Evolutionary conservation across 2,329 filamentous ascomycete species (phyloP), one percentile per base, ranked within the genome.

Genomic region (Pyrenophora teres): DNA sequence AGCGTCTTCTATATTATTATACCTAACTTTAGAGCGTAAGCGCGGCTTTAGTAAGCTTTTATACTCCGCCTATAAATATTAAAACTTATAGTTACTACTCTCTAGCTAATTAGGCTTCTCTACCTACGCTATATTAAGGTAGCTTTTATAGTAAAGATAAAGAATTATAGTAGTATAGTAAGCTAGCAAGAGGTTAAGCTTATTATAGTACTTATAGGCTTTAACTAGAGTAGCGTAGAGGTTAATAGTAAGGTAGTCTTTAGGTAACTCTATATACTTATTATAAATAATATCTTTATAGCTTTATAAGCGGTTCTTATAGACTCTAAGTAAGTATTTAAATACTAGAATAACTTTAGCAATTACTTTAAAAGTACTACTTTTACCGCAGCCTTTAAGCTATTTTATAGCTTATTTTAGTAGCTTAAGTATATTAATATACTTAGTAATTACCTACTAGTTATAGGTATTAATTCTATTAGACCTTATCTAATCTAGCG

Each of bases 191-290:
- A 6, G 5, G 7, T 37, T 7, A 8, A 37, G 19, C 16, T 37
- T 18, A 12, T 10, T n/a, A 7, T 18, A 37, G 16, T 37, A 37
- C 15, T 33, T 6, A 6, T 7, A 2, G 1, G 12, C 31, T n/a
- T 33, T 33, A 6, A n/a, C 13, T n/a, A 12, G 12, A 6, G 31
- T 6, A 33, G 31, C 15, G 31, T 10, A 10, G 12, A 33, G 8
- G 31, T 49, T 38, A 13, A 53, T 56, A 19, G 21, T 12, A 23
- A 56, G 25, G 23, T 54, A 23, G 21, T 54, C 41, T 38, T 51
- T 27, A 21, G 19, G 19, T 30, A 33, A 35, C 33, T 30, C 41
- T 3, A 25, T 18, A 21, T 27, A 33, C 7, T 10, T 13, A 6
- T 52, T 25, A n/a, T 46, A 33, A 16, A 35, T 32, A 8, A 52